These are phyloP conservation scores for Cyclotella choctawhatcheeana DNA, from an alignment of 108 stramenopile species.

Conservation along the genomic window DNA sequence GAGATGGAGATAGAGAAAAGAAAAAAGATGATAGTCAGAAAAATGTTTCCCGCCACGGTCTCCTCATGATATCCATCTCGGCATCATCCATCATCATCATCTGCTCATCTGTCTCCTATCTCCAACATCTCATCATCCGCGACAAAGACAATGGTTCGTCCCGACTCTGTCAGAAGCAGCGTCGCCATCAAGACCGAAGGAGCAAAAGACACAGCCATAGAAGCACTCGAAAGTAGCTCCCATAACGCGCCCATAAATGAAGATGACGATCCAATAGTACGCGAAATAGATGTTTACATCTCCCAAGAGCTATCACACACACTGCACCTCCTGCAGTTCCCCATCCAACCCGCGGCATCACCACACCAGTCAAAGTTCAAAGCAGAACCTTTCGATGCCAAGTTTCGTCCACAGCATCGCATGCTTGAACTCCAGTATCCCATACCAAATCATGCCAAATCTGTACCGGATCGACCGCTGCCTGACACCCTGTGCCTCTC, in stretches of 20 bases:
- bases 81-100: not conserved
- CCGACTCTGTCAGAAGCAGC: conserved; percentile 24
- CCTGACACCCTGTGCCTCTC: conserved; percentile 49
- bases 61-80: not conserved
- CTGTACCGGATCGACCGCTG: conserved; percentile 27
- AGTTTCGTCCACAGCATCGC: conserved; percentile 66
- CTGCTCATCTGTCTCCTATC: no score
- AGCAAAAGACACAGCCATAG: not conserved
- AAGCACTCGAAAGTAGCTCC: not conserved
- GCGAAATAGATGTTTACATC: conserved; percentile 84
- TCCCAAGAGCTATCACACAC: conserved; percentile 68
- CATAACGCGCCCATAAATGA: not conserved
- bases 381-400: conserved; percentile 57
- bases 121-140: no score
- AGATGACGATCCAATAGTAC: conserved; percentile 71
- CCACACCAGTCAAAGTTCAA: conserved; percentile 1
- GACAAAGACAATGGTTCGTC: not conserved
- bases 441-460: conserved; percentile 41
- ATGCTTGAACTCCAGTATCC: conserved; percentile 76
- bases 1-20: no score
- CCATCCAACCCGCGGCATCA: conserved; percentile 58
- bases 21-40: not conserved
- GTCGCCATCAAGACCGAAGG: conserved; percentile 28
- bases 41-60: not conserved
- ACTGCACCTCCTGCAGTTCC: conserved; percentile 81